Conservation (phyloP, 305 asterid species). For the Nicotiana rustica region DNA sequence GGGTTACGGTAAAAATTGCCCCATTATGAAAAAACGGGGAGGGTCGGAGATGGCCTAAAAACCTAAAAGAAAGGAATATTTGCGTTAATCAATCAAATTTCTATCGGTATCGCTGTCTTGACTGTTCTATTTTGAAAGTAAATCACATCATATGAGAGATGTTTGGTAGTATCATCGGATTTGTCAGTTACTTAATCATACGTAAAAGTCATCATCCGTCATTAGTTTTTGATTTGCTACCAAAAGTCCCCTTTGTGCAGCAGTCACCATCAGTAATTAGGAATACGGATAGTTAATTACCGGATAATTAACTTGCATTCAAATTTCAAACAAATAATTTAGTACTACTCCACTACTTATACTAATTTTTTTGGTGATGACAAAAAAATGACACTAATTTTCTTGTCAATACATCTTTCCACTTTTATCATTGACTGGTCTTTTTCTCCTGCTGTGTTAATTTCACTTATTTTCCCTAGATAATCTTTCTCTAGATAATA, state of each 20-base stretch:
- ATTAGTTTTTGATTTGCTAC: neutral
- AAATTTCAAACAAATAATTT: neutral
- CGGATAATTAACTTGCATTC: neutral
- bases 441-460: neutral
- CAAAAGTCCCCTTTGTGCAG: neutral
- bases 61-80: too few species aligned
- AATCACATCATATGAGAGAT: neutral
- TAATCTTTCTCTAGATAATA: too few species aligned
- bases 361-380: too few species aligned
- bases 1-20: too few species aligned
- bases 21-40: too few species aligned
- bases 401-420: neutral
- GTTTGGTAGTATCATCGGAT: neutral
- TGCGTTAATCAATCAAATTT: neutral
- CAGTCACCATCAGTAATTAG: neutral
- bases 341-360: too few species aligned
- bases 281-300: neutral
- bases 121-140: neutral
- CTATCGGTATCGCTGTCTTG: neutral
- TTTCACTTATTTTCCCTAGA: neutral
- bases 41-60: too few species aligned
- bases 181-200: constrained; percentile 27
- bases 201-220: constrained; percentile 26
- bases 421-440: neutral
- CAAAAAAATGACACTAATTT: too few species aligned